phyloP scores from a whole-genome alignment of 73 alveolate species.

The Tetrahymena elliotti region DNA sequence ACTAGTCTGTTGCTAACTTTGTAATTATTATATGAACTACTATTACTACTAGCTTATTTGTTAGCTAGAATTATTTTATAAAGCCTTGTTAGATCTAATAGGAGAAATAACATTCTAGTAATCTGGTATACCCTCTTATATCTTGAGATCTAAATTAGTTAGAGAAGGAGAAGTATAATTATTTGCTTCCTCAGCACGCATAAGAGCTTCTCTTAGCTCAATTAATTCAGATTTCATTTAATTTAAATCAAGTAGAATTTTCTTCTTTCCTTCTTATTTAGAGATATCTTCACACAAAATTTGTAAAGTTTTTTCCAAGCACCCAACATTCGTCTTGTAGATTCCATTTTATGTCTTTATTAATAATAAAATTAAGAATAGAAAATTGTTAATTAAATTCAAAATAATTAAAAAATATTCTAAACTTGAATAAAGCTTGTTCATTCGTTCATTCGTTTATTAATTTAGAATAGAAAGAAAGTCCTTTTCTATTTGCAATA shows the following conservation, averaged over 20 bases:
- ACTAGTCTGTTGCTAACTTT: neutral
- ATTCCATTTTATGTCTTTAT: neutral
- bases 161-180: neutral
- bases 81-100: neutral
- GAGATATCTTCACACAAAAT: neutral
- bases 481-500: neutral
- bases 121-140: neutral
- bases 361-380: neutral
- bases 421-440: neutral
- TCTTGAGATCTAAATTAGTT: neutral
- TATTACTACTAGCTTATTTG: neutral
- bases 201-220: neutral
- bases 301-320: neutral
- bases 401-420: too few relatives aligned
- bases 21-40: neutral
- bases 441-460: too few relatives aligned
- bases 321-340: neutral
- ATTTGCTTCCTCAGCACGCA: neutral
- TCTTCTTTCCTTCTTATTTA: neutral
- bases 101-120: neutral
- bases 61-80: neutral
- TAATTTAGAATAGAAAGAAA: neutral
- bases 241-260: neutral
- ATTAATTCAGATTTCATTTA: neutral
- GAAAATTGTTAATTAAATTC: neutral